Base-by-base conservation (phyloP, 768 basidiomycete genomes). In the Tricholoma flavovirens region DNA sequence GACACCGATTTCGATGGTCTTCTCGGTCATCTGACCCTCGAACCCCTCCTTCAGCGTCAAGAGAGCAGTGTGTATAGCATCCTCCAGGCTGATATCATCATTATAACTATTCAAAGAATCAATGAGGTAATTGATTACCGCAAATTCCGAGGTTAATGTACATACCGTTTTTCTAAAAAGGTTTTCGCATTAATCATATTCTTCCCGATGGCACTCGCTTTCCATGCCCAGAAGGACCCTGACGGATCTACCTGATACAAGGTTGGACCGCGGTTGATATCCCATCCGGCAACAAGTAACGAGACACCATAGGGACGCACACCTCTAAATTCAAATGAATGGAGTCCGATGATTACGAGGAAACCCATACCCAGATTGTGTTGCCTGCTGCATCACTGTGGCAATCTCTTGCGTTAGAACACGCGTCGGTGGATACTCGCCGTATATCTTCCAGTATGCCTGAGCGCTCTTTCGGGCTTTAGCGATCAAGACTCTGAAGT, bases 131-230 rank as follows among this genome's bases (percentile, higher is more conserved):
- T 9, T 46, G 58, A 58, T 64, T 7, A 38, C 53, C 58, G 42
- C 50, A 53, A 56, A 62, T 60, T 54, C 56, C 56, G 49, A 53
- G 63, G 60, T 52, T 49, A 53, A 46, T 59, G n/a, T 52, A 58
- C 64, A 49, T 55, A 58, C 93, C 97, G 86, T 74, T 99, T 99
- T 74, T 99, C 97, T 62, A 99, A 73, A 75, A 99, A 99, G 7
- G 97, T 99, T 75, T 99, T 99, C 33, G 95, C 97, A 65, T 99
- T 99, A 46, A 94, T 86, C 93, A 98, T 98, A 73, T 98, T 98
- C 77, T 99, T 99, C 38, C 97, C 97, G 64, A 98, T 99, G 10
- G 97, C 97, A 68, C 93, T 96, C 7, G 97, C 97, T 70, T 99
- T 99, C 97, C 97, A 99, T 29, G 97, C 96, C 97, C 97, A 99